Evolutionary conservation across 2,329 filamentous ascomycete genomes (phyloP).

Genomic region (Rhexocercosporidium sp.): DNA sequence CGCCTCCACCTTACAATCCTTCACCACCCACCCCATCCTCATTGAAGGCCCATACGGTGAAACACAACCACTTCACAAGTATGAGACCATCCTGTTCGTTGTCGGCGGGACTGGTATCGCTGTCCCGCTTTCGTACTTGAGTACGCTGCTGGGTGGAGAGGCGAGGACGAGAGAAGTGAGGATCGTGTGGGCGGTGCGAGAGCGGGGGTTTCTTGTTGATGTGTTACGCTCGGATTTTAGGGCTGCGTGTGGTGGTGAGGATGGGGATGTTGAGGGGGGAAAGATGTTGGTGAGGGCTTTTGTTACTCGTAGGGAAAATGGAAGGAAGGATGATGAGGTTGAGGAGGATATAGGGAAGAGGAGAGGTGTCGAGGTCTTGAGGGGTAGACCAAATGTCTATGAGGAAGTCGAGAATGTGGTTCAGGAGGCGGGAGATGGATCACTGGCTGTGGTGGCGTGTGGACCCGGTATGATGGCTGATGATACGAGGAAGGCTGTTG

Average conservation of each 20-base stretch:
- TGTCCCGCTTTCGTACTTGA: not conserved
- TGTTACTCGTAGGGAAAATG: not conserved
- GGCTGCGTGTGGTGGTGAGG: not conserved
- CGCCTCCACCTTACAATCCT: not conserved
- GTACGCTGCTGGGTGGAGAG: not conserved
- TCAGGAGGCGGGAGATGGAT: not conserved
- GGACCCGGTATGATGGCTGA: not conserved
- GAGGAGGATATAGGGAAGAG: not conserved
- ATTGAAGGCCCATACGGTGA: slow-evolving; percentile 3
- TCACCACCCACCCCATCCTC: not conserved
- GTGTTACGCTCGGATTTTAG: not conserved
- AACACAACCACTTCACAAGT: not conserved
- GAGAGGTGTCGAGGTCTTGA: not conserved
- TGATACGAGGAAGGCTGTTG: slow-evolving; percentile 2
- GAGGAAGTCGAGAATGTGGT: not conserved
- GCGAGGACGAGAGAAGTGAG: not conserved
- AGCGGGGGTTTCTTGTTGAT: not conserved
- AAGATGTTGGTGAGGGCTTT: not conserved
- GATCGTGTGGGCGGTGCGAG: not conserved
- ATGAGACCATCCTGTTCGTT: not conserved
- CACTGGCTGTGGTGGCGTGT: not conserved
- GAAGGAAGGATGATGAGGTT: not conserved
- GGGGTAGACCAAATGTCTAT: not conserved
- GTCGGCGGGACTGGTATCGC: not conserved
- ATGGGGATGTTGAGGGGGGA: not conserved